Evolutionary conservation across 805 yeast genomes (phyloP), one percentile per base, ranked within the genome.

Genomic region (Yarrowia sp.): DNA sequence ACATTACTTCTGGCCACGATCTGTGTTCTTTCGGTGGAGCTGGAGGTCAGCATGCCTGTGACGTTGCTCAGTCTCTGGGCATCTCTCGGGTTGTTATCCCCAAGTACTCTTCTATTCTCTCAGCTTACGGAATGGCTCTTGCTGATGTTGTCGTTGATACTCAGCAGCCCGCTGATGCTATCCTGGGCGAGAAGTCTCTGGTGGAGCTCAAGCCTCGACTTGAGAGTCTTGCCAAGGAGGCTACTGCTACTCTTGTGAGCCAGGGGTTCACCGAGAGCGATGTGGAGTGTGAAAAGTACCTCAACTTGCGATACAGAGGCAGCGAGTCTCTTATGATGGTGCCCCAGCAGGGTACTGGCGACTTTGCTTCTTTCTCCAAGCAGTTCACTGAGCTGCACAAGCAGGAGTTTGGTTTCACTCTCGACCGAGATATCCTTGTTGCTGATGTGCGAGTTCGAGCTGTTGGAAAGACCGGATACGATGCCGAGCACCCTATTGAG

Each of bases 11-110:
- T 9, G 78, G 82, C 10, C 96, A 91, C 73, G 77, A 87, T 66
- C 76, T 91, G 66, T 96, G 92, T 1, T 83, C 93, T 1, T 91
- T 91, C 76, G 97, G 97, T 53, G 97, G 97, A 57, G 96, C 96
- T 31, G 97, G 97, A 64, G 97, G 97, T 8, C 97, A 91, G 75
- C 92, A 89, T 74, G 92, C 95, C 1, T 86, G 84, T 57, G 86
- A 89, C 9, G 86, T 91, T 39, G 96, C 96, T 1, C 80, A 83
- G 65, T 80, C 83, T 31, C 78, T 91, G 67, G 92, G 92, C 8
- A 88, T 91, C 55, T 74, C 79, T 11, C 83, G 84, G 33, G 88
- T 91, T 8, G 75, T 90, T 38, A 86, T 89, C 31, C 96, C 91
- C 75, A 83, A 87, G 73, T 89, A 89, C 74, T 89, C 96, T 1